Evolutionary conservation across 106 monocot genomes (phyloP), one percentile per base, ranked within the genome.

Genomic region (Vanilla planifolia): DNA sequence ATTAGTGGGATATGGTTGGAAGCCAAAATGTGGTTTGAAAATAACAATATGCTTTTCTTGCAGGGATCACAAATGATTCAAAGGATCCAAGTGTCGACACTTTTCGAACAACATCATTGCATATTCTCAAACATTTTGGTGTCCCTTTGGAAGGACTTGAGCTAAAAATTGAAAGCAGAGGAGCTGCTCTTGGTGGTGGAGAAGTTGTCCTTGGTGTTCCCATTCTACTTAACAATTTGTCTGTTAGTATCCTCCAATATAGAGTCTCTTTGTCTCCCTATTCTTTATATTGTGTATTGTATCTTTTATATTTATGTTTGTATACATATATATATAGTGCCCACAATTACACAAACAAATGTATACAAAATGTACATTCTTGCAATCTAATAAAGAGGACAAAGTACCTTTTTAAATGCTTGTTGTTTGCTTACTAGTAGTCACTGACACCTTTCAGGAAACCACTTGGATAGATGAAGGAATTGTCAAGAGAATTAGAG

Each of bases 401-500:
- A n/a, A n/a, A n/a, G n/a, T n/a, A n/a, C n/a, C n/a, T n/a, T n/a
- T n/a, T n/a, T n/a, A n/a, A n/a, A n/a, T n/a, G n/a, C n/a, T n/a
- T n/a, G n/a, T n/a, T n/a, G n/a, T n/a, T n/a, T n/a, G n/a, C n/a
- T n/a, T n/a, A n/a, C n/a, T n/a, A n/a, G n/a, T n/a, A n/a, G n/a
- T n/a, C n/a, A n/a, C n/a, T n/a, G n/a, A n/a, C n/a, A n/a, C n/a
- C n/a, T n/a, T n/a, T n/a, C 75, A 95, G 94, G 86, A 90, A 66
- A 39, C 78, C 8, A 73, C 60, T 46, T 96, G 95, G 89, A 68
- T 79, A 37, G 90, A 96, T 72, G 90, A 90, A 74, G 95, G 95
- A 65, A 86, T 78, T 83, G 84, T 96, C 44, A 96, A 87, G 69
- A 80, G 95, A 65, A 90, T 96, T 42, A 73, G 84, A 70, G 95